A percentile compares a stretch with the other conserved stretches of the same genome.
These are phyloP conservation scores for Rubus parviflorus DNA, from an alignment of 306 rosid species.

Conservation along the genomic window DNA sequence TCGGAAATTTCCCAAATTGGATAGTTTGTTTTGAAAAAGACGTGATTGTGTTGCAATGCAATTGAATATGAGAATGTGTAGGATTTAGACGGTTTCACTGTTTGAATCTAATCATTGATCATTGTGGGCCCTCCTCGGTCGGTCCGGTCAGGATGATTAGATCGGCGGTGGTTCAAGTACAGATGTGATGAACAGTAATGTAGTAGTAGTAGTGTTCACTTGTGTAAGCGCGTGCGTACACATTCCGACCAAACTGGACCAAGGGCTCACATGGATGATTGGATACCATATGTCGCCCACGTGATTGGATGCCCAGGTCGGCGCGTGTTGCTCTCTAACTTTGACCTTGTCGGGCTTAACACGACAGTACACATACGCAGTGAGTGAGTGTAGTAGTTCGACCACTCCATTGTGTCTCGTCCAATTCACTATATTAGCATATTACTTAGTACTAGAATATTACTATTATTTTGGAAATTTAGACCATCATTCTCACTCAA, in stretches of 20 bases:
- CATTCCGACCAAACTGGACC: constrained; percentile 15
- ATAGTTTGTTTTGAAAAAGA: no score
- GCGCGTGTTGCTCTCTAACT: constrained; percentile 32
- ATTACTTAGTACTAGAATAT: background rate
- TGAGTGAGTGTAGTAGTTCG: constrained; percentile 1
- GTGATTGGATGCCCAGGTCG: constrained; percentile 40
- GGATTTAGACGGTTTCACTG: constrained; percentile 13
- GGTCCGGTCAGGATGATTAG: constrained; percentile 5
- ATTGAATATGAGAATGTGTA: background rate
- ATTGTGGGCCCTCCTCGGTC: constrained; percentile 6
- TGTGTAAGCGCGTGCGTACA: constrained; percentile 2
- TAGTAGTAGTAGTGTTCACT: background rate
- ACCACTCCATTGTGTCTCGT: constrained; percentile 8
- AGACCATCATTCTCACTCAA: background rate
- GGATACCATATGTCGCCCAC: constrained; percentile 32
- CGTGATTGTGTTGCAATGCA: background rate
- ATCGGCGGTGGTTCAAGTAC: background rate
- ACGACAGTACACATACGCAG: constrained; percentile 38
- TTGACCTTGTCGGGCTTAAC: constrained; percentile 40
- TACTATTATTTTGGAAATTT: background rate
- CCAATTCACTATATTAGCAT: background rate
- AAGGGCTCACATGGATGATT: constrained; percentile 26
- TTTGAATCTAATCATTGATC: constrained; percentile 23
- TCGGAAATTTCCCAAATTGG: background rate
- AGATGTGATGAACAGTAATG: background rate